phyloP scores from a whole-genome alignment of 805 yeast species.

The Pichia gijzeniarum region DNA sequence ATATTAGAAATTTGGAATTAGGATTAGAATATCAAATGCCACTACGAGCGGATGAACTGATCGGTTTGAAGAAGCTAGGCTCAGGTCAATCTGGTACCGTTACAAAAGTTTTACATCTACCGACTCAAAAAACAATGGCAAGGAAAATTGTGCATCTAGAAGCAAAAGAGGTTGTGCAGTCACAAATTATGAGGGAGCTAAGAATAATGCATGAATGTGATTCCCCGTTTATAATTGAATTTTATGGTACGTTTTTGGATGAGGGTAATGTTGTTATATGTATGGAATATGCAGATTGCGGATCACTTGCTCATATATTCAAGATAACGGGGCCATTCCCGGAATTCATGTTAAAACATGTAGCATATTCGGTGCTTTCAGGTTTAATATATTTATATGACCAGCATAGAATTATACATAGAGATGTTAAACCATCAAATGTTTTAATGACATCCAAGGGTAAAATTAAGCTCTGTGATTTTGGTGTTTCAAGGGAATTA shows the following conservation, averaged over 20 bases:
- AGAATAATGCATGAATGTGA: slow-evolving; percentile 87
- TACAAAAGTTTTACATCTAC: slow-evolving; percentile 78
- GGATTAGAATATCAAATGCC: slow-evolving; percentile 49
- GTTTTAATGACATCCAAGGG: slow-evolving; percentile 84
- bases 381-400: slow-evolving; percentile 81
- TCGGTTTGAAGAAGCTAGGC: slow-evolving; percentile 73
- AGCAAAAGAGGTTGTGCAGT: slow-evolving; percentile 66
- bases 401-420: slow-evolving; percentile 81
- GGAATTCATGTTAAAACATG: slow-evolving; percentile 61
- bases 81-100: slow-evolving; percentile 95
- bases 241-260: slow-evolving; percentile 82
- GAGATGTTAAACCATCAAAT: slow-evolving; percentile 95
- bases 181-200: slow-evolving; percentile 82
- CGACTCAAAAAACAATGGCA: slow-evolving; percentile 86
- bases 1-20: slow-evolving; percentile 42
- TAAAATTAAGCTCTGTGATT: slow-evolving; percentile 87
- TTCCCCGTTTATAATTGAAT: slow-evolving; percentile 76
- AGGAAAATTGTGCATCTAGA: slow-evolving; percentile 83
- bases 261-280: slow-evolving; percentile 77
- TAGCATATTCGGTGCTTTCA: slow-evolving; percentile 67
- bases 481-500: slow-evolving; percentile 90
- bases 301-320: slow-evolving; percentile 78
- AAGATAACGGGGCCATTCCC: slow-evolving; percentile 57
- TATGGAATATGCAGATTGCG: slow-evolving; percentile 95
- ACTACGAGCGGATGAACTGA: slow-evolving; percentile 58